phyloP scores from a whole-genome alignment of 73 alveolate species.

The Durusdinium trenchii region DNA sequence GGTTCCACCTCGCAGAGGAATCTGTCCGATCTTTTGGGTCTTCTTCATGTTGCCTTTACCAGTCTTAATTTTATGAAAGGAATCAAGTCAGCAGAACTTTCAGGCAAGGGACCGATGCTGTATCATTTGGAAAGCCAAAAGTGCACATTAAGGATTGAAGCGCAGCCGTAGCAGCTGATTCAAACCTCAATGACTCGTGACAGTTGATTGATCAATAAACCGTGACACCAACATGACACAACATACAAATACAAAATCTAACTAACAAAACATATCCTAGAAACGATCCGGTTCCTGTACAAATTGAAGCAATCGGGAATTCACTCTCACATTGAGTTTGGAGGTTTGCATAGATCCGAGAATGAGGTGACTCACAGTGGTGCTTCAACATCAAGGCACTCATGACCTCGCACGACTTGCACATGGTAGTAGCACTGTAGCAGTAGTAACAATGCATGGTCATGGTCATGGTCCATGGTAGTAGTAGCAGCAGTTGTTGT shows the following conservation, averaged over 20 bases:
- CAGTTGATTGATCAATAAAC: too few species aligned
- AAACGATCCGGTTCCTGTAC: conserved; percentile 7
- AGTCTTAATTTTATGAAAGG: too few species aligned
- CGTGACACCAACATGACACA: too few species aligned
- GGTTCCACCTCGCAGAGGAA: not conserved
- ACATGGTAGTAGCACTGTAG: too few species aligned
- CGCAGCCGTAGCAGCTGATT: not conserved
- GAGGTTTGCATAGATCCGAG: not conserved
- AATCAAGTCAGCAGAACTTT: too few species aligned
- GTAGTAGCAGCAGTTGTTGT: too few species aligned
- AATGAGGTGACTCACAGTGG: not conserved
- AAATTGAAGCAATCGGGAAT: not conserved
- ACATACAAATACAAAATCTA: too few species aligned
- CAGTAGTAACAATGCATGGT: too few species aligned
- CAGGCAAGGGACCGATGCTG: too few species aligned
- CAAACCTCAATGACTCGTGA: conserved; percentile 24
- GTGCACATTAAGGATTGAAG: not conserved
- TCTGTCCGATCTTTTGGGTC: too few species aligned
- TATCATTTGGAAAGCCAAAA: not conserved
- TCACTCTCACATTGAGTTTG: not conserved
- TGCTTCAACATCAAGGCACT: not conserved
- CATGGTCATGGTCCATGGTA: not conserved
- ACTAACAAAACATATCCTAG: not conserved
- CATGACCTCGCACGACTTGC: not conserved
- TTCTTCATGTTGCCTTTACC: not conserved